These are phyloP conservation scores for Spathaspora sp. DNA, from an alignment of 805 yeast genomes.

Conservation along the genomic window DNA sequence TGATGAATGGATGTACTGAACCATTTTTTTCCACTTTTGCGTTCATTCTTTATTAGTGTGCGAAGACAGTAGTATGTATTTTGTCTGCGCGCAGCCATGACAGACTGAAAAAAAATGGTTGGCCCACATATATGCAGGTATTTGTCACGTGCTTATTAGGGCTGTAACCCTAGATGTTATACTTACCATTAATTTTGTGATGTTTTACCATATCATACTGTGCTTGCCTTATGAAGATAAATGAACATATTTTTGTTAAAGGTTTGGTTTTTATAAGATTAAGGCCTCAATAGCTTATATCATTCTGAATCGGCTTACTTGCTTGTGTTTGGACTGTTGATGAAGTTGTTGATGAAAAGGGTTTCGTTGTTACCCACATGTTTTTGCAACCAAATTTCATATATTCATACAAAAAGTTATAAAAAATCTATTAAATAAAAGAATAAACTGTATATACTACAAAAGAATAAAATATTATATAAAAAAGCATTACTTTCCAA, in stretches of 20 bases:
- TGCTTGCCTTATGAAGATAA: not conserved
- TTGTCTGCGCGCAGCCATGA: not conserved
- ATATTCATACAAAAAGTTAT: not conserved
- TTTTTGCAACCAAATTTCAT: slow-evolving; percentile 1
- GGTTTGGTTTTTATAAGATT: too few relatives aligned
- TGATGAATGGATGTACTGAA: not conserved
- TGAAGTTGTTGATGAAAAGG: too few relatives aligned
- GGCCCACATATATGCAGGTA: not conserved
- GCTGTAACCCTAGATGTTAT: not conserved
- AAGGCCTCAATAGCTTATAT: too few relatives aligned
- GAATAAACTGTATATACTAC: not conserved
- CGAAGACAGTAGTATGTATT: not conserved
- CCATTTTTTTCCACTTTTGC: not conserved
- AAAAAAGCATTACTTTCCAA: not conserved
- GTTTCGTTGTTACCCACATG: not conserved
- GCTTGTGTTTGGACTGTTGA: too few relatives aligned
- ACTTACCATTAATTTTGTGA: not conserved
- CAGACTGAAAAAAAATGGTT: not conserved
- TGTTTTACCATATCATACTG: not conserved
- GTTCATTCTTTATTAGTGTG: not conserved
- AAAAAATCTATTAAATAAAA: not conserved
- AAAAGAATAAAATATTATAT: not conserved
- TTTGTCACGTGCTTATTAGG: not conserved
- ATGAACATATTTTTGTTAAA: too few relatives aligned
- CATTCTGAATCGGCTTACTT: too few relatives aligned